phyloP scores from a whole-genome alignment of 202 grass and related monocot genomes.

The Elaeis oleifera region DNA sequence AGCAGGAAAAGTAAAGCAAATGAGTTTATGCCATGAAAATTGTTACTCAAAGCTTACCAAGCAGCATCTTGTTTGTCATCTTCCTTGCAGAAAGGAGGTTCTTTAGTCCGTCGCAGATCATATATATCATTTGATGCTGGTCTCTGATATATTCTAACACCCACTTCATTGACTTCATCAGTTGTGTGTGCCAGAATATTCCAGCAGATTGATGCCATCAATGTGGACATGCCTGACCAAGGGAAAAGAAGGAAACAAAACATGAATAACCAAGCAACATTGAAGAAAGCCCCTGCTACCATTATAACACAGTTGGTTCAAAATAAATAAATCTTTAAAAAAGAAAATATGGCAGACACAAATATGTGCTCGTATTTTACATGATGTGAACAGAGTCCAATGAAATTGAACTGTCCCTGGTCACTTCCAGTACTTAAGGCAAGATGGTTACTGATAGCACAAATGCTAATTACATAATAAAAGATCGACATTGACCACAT shows the following conservation, averaged over 20 bases:
- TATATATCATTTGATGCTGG: slow-evolving; percentile 84
- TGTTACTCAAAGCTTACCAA: slow-evolving; percentile 41
- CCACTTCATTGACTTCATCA: slow-evolving; percentile 77
- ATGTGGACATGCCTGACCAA: slow-evolving; percentile 73
- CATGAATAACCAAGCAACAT: background rate
- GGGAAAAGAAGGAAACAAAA: background rate
- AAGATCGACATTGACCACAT: too few relatives aligned
- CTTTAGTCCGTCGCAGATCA: slow-evolving; percentile 72
- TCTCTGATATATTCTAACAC: slow-evolving; percentile 87
- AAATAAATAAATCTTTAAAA: too few relatives aligned
- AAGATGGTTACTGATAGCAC: too few relatives aligned
- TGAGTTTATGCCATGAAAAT: slow-evolving; percentile 5
- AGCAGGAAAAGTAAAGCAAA: too few relatives aligned
- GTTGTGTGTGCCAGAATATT: slow-evolving; percentile 59
- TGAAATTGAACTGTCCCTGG: too few relatives aligned
- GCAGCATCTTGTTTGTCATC: slow-evolving; percentile 68
- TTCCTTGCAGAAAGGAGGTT: slow-evolving; percentile 82
- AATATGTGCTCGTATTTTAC: too few relatives aligned
- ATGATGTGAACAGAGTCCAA: too few relatives aligned
- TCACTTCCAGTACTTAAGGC: too few relatives aligned
- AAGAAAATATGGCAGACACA: too few relatives aligned
- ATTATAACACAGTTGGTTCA: too few relatives aligned
- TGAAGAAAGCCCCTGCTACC: too few relatives aligned
- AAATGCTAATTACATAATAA: too few relatives aligned
- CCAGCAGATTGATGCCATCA: slow-evolving; percentile 77